phyloP scores from a whole-genome alignment of 2,329 filamentous ascomycete species.

The Nothopassalora personata region DNA sequence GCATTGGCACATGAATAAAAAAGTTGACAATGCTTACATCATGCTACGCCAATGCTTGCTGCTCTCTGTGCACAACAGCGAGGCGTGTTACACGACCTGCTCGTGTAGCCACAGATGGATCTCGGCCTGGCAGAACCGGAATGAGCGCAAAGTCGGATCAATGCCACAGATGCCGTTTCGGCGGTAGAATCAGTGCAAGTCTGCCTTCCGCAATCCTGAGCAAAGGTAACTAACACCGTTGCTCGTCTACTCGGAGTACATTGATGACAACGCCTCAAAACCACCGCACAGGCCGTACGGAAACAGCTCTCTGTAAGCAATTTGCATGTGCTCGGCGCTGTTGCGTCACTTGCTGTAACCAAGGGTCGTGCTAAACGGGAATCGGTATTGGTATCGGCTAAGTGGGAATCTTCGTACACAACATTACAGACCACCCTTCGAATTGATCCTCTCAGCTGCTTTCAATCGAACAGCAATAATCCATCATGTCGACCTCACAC shows the following conservation, averaged over 20 bases:
- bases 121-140: too few species aligned
- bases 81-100: background rate
- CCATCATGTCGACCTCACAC: conserved; percentile 25
- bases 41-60: background rate
- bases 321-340: background rate
- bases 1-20: background rate
- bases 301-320: background rate
- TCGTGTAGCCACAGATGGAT: background rate
- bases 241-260: background rate
- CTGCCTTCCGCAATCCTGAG: background rate
- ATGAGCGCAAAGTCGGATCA: too few species aligned
- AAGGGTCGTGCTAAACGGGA: background rate
- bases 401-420: too few species aligned
- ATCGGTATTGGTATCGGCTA: background rate
- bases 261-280: background rate
- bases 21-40: background rate
- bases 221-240: too few species aligned
- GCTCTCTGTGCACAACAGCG: background rate
- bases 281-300: background rate
- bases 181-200: background rate
- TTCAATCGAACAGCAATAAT: background rate
- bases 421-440: too few species aligned
- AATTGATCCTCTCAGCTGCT: too few species aligned
- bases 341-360: background rate
- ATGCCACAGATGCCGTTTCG: background rate